Percentiles rank a stretch among this genome's conserved stretches.
phyloP scores from a whole-genome alignment of 192 early-diverging fungal genomes.

The Rhizophagus sp. region DNA sequence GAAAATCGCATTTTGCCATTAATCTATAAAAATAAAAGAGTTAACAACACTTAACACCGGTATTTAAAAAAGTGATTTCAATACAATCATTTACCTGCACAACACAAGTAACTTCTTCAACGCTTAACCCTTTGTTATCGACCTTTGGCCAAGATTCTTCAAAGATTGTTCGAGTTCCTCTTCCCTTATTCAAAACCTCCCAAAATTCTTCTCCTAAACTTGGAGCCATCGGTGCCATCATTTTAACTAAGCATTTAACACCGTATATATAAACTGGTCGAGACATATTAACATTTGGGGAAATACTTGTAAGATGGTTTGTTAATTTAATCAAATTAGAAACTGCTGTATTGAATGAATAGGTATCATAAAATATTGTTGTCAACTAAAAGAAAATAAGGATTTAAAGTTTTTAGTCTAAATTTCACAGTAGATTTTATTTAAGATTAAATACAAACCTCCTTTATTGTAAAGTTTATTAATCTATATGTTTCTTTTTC shows the following conservation, averaged over 20 bases:
- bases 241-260: constrained; percentile 59
- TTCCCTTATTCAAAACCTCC: constrained; percentile 42
- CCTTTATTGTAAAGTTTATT: constrained; percentile 55
- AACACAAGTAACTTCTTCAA: constrained; percentile 50
- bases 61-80: neutral
- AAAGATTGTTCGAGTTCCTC: constrained; percentile 46
- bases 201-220: constrained; percentile 76
- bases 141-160: constrained; percentile 57
- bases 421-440: neutral
- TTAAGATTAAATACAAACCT: constrained; percentile 42
- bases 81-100: constrained; percentile 45
- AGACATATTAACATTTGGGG: constrained; percentile 17
- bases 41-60: neutral
- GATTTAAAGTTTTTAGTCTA: neutral
- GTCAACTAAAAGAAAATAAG: constrained; percentile 35
- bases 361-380: constrained; percentile 36
- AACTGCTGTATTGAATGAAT: constrained; percentile 83
- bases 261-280: constrained; percentile 57
- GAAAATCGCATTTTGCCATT: constrained; percentile 80
- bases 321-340: constrained; percentile 84
- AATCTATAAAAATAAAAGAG: constrained; percentile 45
- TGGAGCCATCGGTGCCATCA: constrained; percentile 75
- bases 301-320: constrained; percentile 40
- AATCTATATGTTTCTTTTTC: constrained; percentile 54
- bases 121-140: constrained; percentile 52